phyloP scores from a whole-genome alignment of 371 early-diverging fungal species.

The Rhizomucor miehei region DNA sequence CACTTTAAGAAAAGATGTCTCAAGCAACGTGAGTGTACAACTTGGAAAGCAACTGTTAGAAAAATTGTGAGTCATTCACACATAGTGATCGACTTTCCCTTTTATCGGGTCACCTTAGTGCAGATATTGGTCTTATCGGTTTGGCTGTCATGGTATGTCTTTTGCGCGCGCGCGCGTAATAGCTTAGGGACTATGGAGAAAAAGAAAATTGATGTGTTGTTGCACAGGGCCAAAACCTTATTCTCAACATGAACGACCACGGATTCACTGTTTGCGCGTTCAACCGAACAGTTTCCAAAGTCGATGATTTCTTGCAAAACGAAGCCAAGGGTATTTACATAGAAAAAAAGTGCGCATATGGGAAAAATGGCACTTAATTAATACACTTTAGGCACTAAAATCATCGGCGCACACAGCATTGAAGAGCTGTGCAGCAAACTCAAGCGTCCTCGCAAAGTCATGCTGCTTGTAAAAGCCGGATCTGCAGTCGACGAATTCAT shows the following conservation, averaged over 20 bases:
- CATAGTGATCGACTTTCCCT: neutral
- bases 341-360: neutral
- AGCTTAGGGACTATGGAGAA: too few relatives aligned
- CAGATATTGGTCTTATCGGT: constrained; percentile 99
- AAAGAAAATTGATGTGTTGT: neutral
- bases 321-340: constrained; percentile 84
- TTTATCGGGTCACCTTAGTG: constrained; percentile 51
- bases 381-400: constrained; percentile 69
- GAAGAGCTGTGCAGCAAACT: constrained; percentile 90
- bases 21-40: constrained; percentile 12
- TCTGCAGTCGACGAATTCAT: constrained; percentile 95
- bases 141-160: constrained; percentile 96
- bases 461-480: constrained; percentile 98
- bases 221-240: constrained; percentile 94
- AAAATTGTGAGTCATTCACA: neutral
- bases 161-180: neutral
- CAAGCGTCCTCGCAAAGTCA: constrained; percentile 94
- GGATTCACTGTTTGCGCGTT: constrained; percentile 93
- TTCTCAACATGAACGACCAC: constrained; percentile 98
- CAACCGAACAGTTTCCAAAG: constrained; percentile 97
- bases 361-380: neutral
- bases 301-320: constrained; percentile 90
- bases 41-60: neutral
- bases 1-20: constrained; percentile 5
- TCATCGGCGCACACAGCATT: constrained; percentile 92